Conservation (phyloP, 1,284 basidiomycete species). For the Ceratobasidium sp. region DNA sequence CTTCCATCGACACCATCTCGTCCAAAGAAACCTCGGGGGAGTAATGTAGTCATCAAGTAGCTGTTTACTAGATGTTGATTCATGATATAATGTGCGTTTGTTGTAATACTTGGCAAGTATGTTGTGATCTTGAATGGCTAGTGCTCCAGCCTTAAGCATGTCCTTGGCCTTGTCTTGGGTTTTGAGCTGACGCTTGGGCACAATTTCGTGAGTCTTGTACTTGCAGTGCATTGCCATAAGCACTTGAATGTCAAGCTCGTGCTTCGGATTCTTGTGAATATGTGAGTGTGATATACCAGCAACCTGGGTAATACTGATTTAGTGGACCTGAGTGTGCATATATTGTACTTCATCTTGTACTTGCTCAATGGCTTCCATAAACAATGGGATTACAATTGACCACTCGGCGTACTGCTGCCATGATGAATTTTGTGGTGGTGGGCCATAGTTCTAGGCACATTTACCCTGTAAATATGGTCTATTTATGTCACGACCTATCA, state of each 20-base stretch:
- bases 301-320: background rate
- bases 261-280: too few relatives aligned
- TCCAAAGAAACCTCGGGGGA: too few relatives aligned
- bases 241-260: background rate
- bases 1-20: too few relatives aligned
- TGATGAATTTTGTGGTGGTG: conserved; percentile 2
- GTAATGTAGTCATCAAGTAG: too few relatives aligned
- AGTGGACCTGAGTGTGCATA: background rate
- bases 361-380: background rate
- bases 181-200: background rate
- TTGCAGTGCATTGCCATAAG: background rate
- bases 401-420: background rate
- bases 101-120: background rate
- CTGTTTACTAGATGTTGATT: background rate
- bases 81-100: background rate
- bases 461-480: too few relatives aligned
- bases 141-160: background rate
- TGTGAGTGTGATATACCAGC: background rate
- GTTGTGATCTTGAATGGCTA: background rate
- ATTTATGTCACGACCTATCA: too few relatives aligned
- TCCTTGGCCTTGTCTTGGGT: background rate
- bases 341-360: background rate
- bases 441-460: conserved; percentile 4
- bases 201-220: background rate
- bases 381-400: background rate